A percentile compares a stretch with the other conserved stretches of the same genome.
phyloP scores from a whole-genome alignment of 257 asterid species.

The Lavandula angustifolia region DNA sequence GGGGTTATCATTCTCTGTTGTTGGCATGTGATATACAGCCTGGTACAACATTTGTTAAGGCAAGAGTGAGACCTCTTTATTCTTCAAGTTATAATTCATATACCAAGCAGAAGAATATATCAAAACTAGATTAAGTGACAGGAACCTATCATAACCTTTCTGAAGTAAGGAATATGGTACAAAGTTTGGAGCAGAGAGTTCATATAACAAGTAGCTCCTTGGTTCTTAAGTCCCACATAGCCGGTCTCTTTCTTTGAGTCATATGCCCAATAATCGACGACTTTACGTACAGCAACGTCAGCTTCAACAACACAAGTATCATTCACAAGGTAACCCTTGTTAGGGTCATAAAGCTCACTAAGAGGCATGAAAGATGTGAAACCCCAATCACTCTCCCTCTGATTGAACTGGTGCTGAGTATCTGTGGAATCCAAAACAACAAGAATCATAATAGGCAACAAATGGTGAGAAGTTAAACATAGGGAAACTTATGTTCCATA shows the following conservation, averaged over 20 bases:
- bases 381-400: constrained; percentile 99
- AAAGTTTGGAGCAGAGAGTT: constrained; percentile 94
- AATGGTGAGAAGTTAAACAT: constrained; percentile 17
- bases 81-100: constrained; percentile 23
- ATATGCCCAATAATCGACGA: constrained; percentile 88
- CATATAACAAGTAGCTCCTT: constrained; percentile 99
- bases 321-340: constrained; percentile 80
- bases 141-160: constrained; percentile 62
- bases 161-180: constrained; percentile 93
- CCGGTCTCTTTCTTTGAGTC: constrained; percentile 99
- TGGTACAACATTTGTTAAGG: constrained; percentile 38
- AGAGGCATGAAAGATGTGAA: constrained; percentile 97
- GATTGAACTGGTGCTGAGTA: constrained; percentile 93
- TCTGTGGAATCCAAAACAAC: constrained; percentile 54
- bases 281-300: constrained; percentile 95
- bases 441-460: constrained; percentile 28
- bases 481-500: constrained; percentile 21
- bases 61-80: constrained; percentile 33
- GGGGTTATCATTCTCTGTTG: constrained; percentile 98
- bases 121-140: constrained; percentile 26
- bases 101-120: constrained; percentile 22
- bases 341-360: constrained; percentile 87
- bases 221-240: constrained; percentile 96
- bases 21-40: constrained; percentile 99
- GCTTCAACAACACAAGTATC: constrained; percentile 86